Conservation (phyloP, 352 stramenopile species). For the Globisporangium acanthophoron region DNA sequence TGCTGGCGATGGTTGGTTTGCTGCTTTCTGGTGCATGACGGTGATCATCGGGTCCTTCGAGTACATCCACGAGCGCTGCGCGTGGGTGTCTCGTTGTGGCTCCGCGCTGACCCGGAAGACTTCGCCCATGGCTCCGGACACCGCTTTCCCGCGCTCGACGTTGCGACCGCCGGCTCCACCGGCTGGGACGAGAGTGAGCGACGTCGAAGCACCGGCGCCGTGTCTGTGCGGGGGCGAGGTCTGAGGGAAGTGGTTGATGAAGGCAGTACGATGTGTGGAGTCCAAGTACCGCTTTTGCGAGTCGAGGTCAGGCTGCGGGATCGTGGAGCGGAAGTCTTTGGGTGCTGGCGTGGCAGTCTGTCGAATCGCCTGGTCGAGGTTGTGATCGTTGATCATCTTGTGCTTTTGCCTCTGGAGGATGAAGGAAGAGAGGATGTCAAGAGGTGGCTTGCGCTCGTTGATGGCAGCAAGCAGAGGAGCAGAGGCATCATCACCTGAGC, state of each 20-base stretch:
- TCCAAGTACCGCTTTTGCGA: slow-evolving; percentile 48
- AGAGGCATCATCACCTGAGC: slow-evolving; percentile 19
- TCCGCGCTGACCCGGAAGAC: slow-evolving; percentile 48
- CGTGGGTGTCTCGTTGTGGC: slow-evolving; percentile 60
- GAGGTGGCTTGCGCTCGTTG: not conserved
- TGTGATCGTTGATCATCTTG: slow-evolving; percentile 61
- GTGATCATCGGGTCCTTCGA: slow-evolving; percentile 64
- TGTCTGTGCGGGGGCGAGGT: slow-evolving; percentile 1
- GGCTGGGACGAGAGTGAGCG: slow-evolving; percentile 27
- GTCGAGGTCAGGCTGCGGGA: slow-evolving; percentile 46
- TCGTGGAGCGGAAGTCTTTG: slow-evolving; percentile 40
- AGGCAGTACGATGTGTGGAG: slow-evolving; percentile 55
- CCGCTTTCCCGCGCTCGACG: slow-evolving; percentile 56
- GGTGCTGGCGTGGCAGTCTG: slow-evolving; percentile 25
- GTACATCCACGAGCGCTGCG: slow-evolving; percentile 77
- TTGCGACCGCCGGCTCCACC: slow-evolving; percentile 36
- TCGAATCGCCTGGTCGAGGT: slow-evolving; percentile 44
- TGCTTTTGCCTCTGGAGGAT: slow-evolving; percentile 24
- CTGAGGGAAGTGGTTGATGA: slow-evolving; percentile 38
- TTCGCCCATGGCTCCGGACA: slow-evolving; percentile 58
- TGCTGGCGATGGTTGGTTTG: not conserved
- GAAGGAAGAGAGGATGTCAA: not conserved
- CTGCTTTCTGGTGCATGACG: slow-evolving; percentile 29
- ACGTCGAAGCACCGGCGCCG: slow-evolving; percentile 1
- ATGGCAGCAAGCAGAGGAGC: not conserved